Evolutionary conservation across 441 rosid genomes (phyloP), one percentile per base, ranked within the genome.

Genomic region (Brassica hybrid): DNA sequence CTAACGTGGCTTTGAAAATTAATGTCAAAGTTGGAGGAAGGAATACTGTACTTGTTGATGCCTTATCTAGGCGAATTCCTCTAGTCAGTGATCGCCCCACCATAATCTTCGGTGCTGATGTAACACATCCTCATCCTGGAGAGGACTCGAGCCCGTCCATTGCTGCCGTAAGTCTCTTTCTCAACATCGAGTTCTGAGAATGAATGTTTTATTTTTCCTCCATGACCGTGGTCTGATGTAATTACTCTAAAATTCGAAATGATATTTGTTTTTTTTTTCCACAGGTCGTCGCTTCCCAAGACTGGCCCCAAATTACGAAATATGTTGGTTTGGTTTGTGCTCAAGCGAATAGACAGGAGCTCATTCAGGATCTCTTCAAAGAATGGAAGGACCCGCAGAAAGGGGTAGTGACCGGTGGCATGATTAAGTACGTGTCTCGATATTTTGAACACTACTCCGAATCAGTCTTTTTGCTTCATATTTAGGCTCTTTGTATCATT

Each of bases 221-320:
- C 18, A 6, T 72, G 67, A 23, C 23, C 48, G 71, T 38, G 23
- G 69, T 14, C 70, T 68, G 32, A 43, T 41, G 72, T 17, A 7
- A 14, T 54, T 14, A 36, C 32, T 7, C 43, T 52, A 10, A 16
- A 13, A 13, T 36, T 18, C 10, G 27, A 27, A 12, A 56, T 58
- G 4, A 10, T 17, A 52, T 58, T 65, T 52, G 19, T 23, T 41
- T 19, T 75, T 63, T 50, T 52, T 56, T 18, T 6, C 23, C 23
- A 1, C 78, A 94, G 99, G 99, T 93, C 13, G 99, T 94, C n/a
- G 99, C 99, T 25, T 94, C 99, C 38, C 99, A 94, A 87, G 99
- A 94, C 67, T 94, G 99, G 99, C 99, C 99, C 1, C 97, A 91
- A 83, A 57, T 94, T 21, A 94, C 99, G 0, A 94, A 94, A 64